A percentile compares a stretch with the other conserved stretches of the same genome.
Evolutionary conservation across 2,329 filamentous ascomycete species (phyloP).

Genomic region (Tolypocladium inflatum): DNA sequence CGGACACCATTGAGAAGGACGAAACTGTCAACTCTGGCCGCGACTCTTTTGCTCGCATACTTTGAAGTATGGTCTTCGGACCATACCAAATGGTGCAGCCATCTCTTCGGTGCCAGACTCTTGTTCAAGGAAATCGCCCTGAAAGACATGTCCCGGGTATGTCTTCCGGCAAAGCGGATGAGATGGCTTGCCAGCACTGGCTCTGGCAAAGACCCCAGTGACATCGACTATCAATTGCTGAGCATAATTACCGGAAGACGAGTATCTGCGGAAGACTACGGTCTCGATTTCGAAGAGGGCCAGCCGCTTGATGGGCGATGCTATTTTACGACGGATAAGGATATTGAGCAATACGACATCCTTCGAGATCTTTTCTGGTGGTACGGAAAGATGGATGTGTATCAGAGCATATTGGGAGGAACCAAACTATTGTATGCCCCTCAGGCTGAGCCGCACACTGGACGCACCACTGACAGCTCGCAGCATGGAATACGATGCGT

Average conservation of each 20-base stretch:
- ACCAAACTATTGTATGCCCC: conserved; percentile 70
- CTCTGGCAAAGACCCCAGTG: conserved; percentile 19
- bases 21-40: conserved; percentile 75
- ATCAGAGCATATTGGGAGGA: conserved; percentile 82
- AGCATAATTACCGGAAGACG: conserved; percentile 28
- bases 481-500: conserved; percentile 70
- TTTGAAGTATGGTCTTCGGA: conserved; percentile 95
- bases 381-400: conserved; percentile 90
- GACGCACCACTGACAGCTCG: conserved; percentile 9
- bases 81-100: conserved; percentile 91
- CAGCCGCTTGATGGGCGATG: conserved; percentile 15
- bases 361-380: conserved; percentile 89
- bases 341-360: conserved; percentile 72
- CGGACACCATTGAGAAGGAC: conserved; percentile 58
- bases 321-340: conserved; percentile 36
- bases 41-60: conserved; percentile 75
- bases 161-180: conserved; percentile 51
- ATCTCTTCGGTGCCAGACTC: conserved; percentile 75
- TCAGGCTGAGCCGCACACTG: not conserved
- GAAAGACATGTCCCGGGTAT: conserved; percentile 58
- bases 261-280: conserved; percentile 28
- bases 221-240: conserved; percentile 32
- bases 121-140: conserved; percentile 78
- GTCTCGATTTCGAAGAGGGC: conserved; percentile 20
- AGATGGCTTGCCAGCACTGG: conserved; percentile 12